These are phyloP conservation scores for Amaranthus tricolor DNA, from an alignment of 179 eudicot genomes.

Conservation along the genomic window DNA sequence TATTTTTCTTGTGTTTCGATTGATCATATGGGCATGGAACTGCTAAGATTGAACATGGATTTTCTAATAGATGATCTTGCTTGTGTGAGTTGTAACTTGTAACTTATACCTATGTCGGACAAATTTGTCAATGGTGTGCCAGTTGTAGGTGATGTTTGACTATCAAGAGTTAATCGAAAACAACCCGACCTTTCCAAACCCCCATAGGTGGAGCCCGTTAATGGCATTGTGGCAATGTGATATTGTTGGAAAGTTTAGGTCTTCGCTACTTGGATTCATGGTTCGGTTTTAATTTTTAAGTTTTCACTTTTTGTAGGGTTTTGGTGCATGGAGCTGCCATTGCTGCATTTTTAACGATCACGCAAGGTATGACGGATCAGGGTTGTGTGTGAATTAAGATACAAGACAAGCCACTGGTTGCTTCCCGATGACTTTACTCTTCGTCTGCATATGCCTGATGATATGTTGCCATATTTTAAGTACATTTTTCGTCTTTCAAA, in stretches of 20 bases:
- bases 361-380: constrained; percentile 82
- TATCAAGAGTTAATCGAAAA: too few relatives aligned
- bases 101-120: too few relatives aligned
- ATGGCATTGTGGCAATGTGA: too few relatives aligned
- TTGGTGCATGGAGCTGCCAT: constrained; percentile 88
- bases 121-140: too few relatives aligned
- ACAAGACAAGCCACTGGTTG: background rate
- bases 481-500: constrained; percentile 11
- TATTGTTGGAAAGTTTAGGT: background rate
- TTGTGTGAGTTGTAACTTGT: too few relatives aligned
- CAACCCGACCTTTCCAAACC: too few relatives aligned
- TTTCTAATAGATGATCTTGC: too few relatives aligned
- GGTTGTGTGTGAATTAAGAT: constrained; percentile 61
- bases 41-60: background rate
- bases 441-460: constrained; percentile 6
- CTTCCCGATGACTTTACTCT: background rate
- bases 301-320: constrained; percentile 45
- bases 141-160: too few relatives aligned
- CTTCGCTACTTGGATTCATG: constrained; percentile 3
- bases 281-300: background rate
- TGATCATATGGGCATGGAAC: background rate
- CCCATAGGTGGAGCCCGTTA: too few relatives aligned
- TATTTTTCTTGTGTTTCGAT: background rate
- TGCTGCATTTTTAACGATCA: constrained; percentile 72
- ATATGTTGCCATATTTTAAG: background rate